Percentiles rank a stretch among this genome's conserved stretches.
Evolutionary conservation across 2,329 filamentous ascomycete genomes (phyloP).

Genomic region (Penicillium psychrosexuale): DNA sequence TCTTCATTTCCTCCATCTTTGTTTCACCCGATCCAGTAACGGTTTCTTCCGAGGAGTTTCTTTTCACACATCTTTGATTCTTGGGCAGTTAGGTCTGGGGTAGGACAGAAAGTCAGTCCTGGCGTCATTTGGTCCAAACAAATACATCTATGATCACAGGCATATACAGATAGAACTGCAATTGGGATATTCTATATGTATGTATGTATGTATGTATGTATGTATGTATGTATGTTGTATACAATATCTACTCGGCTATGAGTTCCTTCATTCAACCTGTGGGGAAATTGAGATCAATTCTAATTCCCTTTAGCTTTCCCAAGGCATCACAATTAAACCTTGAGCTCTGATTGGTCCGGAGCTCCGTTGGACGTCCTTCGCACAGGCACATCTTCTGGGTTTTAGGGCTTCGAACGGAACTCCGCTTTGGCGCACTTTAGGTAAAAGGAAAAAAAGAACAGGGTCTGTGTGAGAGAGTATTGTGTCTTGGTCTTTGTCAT

Average conservation of each 20-base stretch:
- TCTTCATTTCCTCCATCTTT: not conserved
- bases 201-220: too few relatives aligned
- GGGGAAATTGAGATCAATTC: not conserved
- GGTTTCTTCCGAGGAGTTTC: not conserved
- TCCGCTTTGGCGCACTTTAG: conserved; percentile 13
- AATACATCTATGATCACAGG: not conserved
- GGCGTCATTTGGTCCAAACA: not conserved
- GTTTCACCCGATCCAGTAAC: not conserved
- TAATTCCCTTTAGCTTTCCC: not conserved
- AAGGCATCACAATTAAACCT: conserved; percentile 9
- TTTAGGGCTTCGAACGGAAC: not conserved
- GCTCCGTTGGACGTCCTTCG: conserved; percentile 10
- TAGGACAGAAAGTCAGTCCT: not conserved
- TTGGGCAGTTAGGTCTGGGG: not conserved
- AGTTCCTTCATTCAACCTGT: not conserved
- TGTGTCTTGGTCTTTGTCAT: not conserved
- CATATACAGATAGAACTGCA: not conserved
- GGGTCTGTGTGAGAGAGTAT: not conserved
- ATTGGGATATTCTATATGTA: not conserved
- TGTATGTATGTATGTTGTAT: too few relatives aligned
- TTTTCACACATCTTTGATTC: not conserved
- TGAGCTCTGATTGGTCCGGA: conserved; percentile 19
- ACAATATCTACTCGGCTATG: not conserved
- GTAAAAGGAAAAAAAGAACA: not conserved
- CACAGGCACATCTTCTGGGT: not conserved